Evolutionary conservation across 148 eudicot species (phyloP).

Genomic region (Linanthus parryae): DNA sequence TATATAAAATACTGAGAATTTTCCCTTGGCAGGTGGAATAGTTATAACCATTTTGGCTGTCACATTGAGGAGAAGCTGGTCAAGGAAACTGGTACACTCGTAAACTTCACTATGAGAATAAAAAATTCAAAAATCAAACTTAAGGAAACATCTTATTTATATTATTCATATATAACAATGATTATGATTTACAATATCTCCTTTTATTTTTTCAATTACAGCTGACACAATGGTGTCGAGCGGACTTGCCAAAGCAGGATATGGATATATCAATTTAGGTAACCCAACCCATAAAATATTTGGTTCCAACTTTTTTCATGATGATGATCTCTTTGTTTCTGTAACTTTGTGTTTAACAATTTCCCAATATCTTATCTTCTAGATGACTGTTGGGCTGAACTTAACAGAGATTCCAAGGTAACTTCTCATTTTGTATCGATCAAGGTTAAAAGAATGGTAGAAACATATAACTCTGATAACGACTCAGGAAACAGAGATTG

Average conservation of each 20-base stretch:
- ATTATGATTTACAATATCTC: too few relatives aligned
- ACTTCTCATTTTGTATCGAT: too few relatives aligned
- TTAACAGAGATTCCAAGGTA: conserved; percentile 18
- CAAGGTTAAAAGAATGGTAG: too few relatives aligned
- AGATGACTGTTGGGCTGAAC: conserved; percentile 60
- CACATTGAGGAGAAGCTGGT: conserved; percentile 36
- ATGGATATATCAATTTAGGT: conserved; percentile 41
- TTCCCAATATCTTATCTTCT: not conserved
- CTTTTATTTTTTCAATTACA: conserved; percentile 5
- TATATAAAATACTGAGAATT: too few relatives aligned
- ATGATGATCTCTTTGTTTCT: not conserved
- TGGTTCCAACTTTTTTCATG: not conserved
- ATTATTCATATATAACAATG: too few relatives aligned
- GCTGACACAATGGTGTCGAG: conserved; percentile 51
- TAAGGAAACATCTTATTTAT: too few relatives aligned
- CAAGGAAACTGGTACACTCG: conserved; percentile 33
- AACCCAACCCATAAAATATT: too few relatives aligned
- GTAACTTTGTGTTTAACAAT: not conserved
- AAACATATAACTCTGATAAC: too few relatives aligned
- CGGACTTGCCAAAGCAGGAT: conserved; percentile 43
- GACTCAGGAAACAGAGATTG: too few relatives aligned
- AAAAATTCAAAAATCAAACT: not conserved
- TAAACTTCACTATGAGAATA: not conserved
- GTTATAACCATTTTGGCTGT: conserved; percentile 50
- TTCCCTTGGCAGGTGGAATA: conserved; percentile 37